phyloP scores from a whole-genome alignment of 306 rosid genomes.

The Fagus crenata region DNA sequence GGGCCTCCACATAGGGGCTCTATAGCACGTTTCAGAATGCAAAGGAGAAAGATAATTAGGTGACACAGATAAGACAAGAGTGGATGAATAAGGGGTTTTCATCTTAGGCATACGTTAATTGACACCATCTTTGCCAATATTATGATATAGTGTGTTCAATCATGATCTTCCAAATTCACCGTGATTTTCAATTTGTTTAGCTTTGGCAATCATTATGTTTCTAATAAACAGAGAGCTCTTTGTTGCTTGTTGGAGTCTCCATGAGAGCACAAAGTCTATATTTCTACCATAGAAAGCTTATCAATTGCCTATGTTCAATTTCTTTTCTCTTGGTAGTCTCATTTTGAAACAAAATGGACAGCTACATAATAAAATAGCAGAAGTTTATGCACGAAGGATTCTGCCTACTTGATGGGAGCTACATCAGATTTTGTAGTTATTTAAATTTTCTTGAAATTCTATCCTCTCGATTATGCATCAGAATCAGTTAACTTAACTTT shows the following conservation, averaged over 20 bases:
- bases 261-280: not conserved
- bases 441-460: not conserved
- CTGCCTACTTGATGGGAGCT: not conserved
- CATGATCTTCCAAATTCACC: not conserved
- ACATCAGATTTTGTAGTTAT: not conserved
- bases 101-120: not conserved
- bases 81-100: not conserved
- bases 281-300: not conserved
- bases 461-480: not conserved
- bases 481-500: not conserved
- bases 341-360: not conserved
- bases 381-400: not conserved
- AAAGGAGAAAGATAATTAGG: conserved; percentile 4
- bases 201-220: not conserved
- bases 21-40: conserved; percentile 33
- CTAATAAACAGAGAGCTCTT: not conserved
- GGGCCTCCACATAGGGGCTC: conserved; percentile 93
- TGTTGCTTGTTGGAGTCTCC: not conserved
- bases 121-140: not conserved
- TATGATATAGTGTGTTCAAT: not conserved
- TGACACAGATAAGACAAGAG: not conserved
- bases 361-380: not conserved
- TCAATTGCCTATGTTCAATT: not conserved
- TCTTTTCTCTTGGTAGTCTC: not conserved
- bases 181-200: not conserved